Base-by-base conservation (phyloP, 768 basidiomycete genomes). In the Xerocomus potaroensis region DNA sequence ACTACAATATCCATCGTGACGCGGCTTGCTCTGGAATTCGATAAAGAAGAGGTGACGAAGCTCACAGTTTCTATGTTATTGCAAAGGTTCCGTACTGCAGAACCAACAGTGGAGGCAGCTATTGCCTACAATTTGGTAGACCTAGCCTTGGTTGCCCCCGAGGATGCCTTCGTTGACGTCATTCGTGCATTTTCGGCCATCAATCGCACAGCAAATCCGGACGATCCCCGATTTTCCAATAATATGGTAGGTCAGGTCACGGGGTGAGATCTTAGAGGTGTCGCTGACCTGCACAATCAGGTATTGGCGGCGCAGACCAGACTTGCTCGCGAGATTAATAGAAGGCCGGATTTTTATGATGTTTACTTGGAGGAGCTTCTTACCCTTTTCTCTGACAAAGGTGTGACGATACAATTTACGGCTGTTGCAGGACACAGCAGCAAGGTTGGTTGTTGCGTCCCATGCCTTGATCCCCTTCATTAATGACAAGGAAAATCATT, bases 1-100 rank as follows among this genome's bases (percentile, higher is more conserved):
- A 92, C 88, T 50, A 92, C 91, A 3, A 92, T 97, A 48, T 89
- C 89, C 3, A 87, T 94, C 2, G 92, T 94, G 5, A 87, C 93
- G 3, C 76, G 82, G 24, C 76, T 97, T 27, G 89, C 93, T 0
- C 69, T 96, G 14, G 93, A 96, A 66, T 92, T 94, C 60, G 71
- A 80, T 47, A 77, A 79, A 50, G 89, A 92, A 60, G 93, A 95
- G 70, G 91, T 92, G 12, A 91, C 87, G 4, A 81, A 84, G 30
- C 72, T 96, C 16, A 93, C 91, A 2, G 80, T 93, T 12, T 93
- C 92, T 0, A 95, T 96, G 91, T 70, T 97, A 9, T 69, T 96
- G 31, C 94, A 96, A 67, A 79, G 91, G 6, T 71, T 95, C 18
- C 80, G 88, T 21, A 80, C 81, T 18, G 87, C 89, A 3, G 94